A percentile compares a stretch with the other conserved stretches of the same genome.
These are phyloP conservation scores for Phlebiopsis gigantea DNA, from an alignment of 768 basidiomycete species.

Conservation along the genomic window DNA sequence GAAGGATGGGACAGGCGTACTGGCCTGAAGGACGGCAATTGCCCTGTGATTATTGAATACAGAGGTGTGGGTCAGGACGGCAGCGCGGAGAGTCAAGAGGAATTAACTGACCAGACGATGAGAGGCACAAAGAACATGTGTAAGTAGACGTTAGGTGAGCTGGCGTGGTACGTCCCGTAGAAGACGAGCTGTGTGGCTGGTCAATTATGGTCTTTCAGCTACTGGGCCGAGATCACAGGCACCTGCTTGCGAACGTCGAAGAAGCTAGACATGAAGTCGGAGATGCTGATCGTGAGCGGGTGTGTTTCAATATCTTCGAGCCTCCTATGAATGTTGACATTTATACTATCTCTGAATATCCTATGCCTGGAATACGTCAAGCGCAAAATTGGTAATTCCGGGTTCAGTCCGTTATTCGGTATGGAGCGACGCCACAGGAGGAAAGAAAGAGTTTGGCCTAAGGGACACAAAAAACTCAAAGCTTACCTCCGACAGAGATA, in stretches of 20 bases:
- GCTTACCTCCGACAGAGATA: background rate
- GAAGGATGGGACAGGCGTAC: background rate
- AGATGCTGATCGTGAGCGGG: no score
- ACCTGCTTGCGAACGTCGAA: background rate
- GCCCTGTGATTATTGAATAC: background rate
- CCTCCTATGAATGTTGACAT: no score
- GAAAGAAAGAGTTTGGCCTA: no score
- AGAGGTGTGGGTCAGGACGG: no score
- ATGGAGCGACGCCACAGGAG: no score
- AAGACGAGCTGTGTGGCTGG: background rate
- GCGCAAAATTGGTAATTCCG: no score
- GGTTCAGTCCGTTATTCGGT: no score
- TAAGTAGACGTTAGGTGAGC: background rate
- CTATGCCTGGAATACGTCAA: no score
- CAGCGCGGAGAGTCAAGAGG: no score
- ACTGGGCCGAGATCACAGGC: background rate
- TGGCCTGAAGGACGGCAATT: background rate
- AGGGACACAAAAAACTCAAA: no score
- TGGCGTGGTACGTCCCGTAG: background rate
- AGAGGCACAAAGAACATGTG: background rate
- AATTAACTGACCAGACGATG: background rate
- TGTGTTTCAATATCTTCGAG: no score
- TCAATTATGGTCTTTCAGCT: background rate
- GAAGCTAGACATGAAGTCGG: background rate
- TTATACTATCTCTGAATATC: no score